Evolutionary conservation across 306 rosid genomes (phyloP).

Genomic region (Glycyrrhiza uralensis): DNA sequence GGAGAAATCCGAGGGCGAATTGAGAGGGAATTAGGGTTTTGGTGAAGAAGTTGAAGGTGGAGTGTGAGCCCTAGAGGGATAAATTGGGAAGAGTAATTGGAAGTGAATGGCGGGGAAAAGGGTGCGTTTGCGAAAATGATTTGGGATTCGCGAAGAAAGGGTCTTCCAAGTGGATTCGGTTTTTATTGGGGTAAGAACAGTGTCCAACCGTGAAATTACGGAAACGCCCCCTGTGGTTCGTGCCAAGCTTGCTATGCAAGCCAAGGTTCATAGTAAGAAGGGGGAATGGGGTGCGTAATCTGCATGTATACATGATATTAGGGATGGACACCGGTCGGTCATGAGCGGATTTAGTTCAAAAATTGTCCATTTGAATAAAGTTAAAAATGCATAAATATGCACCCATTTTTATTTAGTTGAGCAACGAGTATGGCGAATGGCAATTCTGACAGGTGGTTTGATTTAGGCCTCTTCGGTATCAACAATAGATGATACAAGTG

Average conservation of each 20-base stretch:
- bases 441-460: too few species aligned
- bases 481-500: too few species aligned
- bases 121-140: slow-evolving; percentile 33
- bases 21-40: slow-evolving; percentile 47
- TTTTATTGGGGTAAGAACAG: slow-evolving; percentile 15
- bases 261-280: background rate
- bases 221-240: slow-evolving; percentile 22
- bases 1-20: slow-evolving; percentile 34
- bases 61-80: slow-evolving; percentile 52
- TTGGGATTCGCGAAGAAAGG: slow-evolving; percentile 29
- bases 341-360: too few species aligned
- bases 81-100: slow-evolving; percentile 50
- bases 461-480: too few species aligned
- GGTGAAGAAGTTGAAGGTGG: background rate
- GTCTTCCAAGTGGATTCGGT: slow-evolving; percentile 30
- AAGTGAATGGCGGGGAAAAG: slow-evolving; percentile 94
- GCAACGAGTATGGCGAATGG: too few species aligned
- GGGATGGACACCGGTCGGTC: too few species aligned
- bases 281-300: too few species aligned
- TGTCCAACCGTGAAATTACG: background rate
- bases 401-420: too few species aligned
- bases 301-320: too few species aligned
- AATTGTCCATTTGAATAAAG: too few species aligned
- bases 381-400: too few species aligned
- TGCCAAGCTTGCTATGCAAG: background rate